Evolutionary conservation across 148 eudicot genomes (phyloP), one percentile per base, ranked within the genome.

Genomic region (Simmondsia chinensis): DNA sequence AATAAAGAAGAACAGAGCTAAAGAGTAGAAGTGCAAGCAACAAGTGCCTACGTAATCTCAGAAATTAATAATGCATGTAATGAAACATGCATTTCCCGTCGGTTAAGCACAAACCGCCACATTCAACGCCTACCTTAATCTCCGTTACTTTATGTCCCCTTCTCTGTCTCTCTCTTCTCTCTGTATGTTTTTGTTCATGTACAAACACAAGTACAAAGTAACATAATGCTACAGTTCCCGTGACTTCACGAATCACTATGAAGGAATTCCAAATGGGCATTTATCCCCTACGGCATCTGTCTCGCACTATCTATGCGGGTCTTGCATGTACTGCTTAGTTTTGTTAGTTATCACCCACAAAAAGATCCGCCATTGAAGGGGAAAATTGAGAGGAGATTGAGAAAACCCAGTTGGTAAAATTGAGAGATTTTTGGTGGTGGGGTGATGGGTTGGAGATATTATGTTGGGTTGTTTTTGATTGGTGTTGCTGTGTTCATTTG

Each of bases 381-480:
- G 17, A 35, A 35, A 5, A 17, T 16, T 22, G 16, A 16, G 21
- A 37, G n/a, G n/a, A n/a, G n/a, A n/a, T n/a, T n/a, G n/a, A n/a
- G n/a, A n/a, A n/a, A n/a, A n/a, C n/a, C n/a, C n/a, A n/a, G n/a
- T n/a, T n/a, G n/a, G n/a, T n/a, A n/a, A n/a, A n/a, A n/a, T n/a
- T n/a, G n/a, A n/a, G n/a, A n/a, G n/a, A n/a, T n/a, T n/a, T n/a
- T n/a, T n/a, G n/a, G n/a, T n/a, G n/a, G n/a, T n/a, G n/a, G 53
- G 44, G 41, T 43, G 40, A 74, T 74, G 80, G 73, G 70, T 42
- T 74, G 80, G 80, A 70, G 56, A 45, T 74, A 70, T 48, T 46
- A 66, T 28, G 61, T 57, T 26, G 80, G 80, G 18, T 59, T 74
- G 46, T 63, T 45, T 28, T 39, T 74, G 53, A 70, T 74, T 59